Evolutionary conservation across 805 yeast species (phyloP).

Genomic region (Groenewaldozyma tartarivorans): DNA sequence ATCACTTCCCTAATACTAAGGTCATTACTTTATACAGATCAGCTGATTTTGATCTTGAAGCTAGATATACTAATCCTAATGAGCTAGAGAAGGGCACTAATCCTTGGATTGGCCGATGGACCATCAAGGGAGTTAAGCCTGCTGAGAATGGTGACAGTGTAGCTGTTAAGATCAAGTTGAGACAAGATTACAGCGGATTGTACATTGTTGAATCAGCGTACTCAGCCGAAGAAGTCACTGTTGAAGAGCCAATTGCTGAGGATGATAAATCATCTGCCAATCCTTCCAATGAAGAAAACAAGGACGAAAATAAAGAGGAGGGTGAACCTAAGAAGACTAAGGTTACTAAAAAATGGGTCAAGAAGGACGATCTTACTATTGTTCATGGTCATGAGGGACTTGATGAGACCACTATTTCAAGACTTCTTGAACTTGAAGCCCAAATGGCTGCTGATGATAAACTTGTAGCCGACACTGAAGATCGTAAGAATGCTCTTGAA

Average conservation of each 20-base stretch:
- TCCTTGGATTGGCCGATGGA: slow-evolving; percentile 72
- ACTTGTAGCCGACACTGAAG: slow-evolving; percentile 97
- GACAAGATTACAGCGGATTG: slow-evolving; percentile 96
- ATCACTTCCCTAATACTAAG: slow-evolving; percentile 89
- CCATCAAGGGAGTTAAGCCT: slow-evolving; percentile 74
- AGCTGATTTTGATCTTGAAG: slow-evolving; percentile 78
- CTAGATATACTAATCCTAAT: slow-evolving; percentile 69
- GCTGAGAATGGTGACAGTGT: slow-evolving; percentile 61
- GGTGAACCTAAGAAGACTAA: slow-evolving; percentile 60
- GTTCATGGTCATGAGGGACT: slow-evolving; percentile 44
- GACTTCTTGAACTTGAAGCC: slow-evolving; percentile 71
- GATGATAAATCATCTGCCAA: no score
- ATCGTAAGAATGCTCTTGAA: slow-evolving; percentile 95
- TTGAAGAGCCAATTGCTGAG: slow-evolving; percentile 82
- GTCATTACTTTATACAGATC: slow-evolving; percentile 88
- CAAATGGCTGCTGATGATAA: slow-evolving; percentile 83
- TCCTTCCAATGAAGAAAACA: slow-evolving; percentile 8
- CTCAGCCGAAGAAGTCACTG: slow-evolving; percentile 84
- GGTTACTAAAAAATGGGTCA: slow-evolving; percentile 87
- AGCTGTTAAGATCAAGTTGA: slow-evolving; percentile 84
- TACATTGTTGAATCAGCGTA: slow-evolving; percentile 90
- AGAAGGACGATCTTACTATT: slow-evolving; percentile 71
- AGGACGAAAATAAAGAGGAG: slow-evolving; percentile 30
- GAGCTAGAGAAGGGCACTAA: slow-evolving; percentile 64
- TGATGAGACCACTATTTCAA: slow-evolving; percentile 53